phyloP scores from a whole-genome alignment of 306 rosid species.

The Begonia peltatifolia region DNA sequence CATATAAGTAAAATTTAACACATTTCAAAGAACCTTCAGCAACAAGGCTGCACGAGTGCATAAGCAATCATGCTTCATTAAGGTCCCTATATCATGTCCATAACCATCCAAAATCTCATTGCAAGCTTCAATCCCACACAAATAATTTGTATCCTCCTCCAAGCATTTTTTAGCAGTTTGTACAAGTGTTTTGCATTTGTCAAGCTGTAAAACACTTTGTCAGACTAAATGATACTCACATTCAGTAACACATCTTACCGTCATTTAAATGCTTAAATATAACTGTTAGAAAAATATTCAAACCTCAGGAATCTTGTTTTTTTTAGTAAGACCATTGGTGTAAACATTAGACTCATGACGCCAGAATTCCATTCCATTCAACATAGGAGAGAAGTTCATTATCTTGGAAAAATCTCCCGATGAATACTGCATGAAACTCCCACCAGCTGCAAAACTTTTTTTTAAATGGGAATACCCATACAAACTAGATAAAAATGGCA shows the following conservation, averaged over 20 bases:
- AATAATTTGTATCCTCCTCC: conserved; percentile 30
- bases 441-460: conserved; percentile 32
- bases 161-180: conserved; percentile 47
- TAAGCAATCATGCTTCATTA: conserved; percentile 43
- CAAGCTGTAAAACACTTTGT: conserved; percentile 42
- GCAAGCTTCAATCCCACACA: conserved; percentile 80
- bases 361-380: conserved; percentile 39
- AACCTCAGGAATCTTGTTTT: conserved; percentile 36
- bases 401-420: conserved; percentile 61
- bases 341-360: conserved; percentile 25
- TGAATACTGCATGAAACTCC: conserved; percentile 56
- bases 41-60: conserved; percentile 70
- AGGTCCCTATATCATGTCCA: conserved; percentile 31
- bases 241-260: too few relatives aligned
- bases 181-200: conserved; percentile 54
- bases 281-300: conserved; percentile 4
- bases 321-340: conserved; percentile 27
- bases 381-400: conserved; percentile 41
- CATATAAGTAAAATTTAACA: conserved; percentile 7
- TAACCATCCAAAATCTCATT: conserved; percentile 69
- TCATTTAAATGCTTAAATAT: background rate
- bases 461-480: too few relatives aligned
- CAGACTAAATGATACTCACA: too few relatives aligned
- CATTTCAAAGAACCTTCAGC: conserved; percentile 50
- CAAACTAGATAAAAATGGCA: too few relatives aligned